Evolutionary conservation across 495 filamentous ascomycete species (phyloP), one percentile per base, ranked within the genome.

Genomic region (Extremus antarcticus): DNA sequence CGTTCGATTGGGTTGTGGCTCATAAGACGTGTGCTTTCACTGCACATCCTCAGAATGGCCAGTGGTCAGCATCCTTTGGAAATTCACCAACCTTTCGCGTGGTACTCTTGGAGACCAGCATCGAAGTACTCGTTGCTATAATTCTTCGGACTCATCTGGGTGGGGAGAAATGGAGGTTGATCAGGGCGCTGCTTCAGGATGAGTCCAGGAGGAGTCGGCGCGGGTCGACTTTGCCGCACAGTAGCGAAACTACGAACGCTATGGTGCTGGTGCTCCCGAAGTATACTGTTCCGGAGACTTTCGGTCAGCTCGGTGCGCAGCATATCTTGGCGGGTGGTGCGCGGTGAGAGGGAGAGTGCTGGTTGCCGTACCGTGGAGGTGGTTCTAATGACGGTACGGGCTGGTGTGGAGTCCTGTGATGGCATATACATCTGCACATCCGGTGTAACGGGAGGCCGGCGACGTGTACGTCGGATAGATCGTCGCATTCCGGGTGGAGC

Each of bases 301-400:
- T 87, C 84, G 2, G 87, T 88, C 59, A 98, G 74, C 70, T 98
- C 92, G 23, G 88, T 90, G 29, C 88, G 83, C 52, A 98, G 79
- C 92, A 98, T 98, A 70, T 98, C 94, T 41, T 90, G 79, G 47
- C 94, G 82, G 0, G 94, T 98, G 0, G 94, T 95, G 55, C 88
- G 80, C 0, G 92, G 92, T 7, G 92, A 96, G 38, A 88, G 71
- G 3, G 83, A 80, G 20, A 76, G 76, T 53, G 80, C 80, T 56
- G 84, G 82, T 19, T 83, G 79, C 47, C 77, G 76, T 55, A 65
- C 71, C 50, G 80, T 85, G 40, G 85, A 83, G 15, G 81, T 85
- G 32, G 83, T 84, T 74, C 85, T 79, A 64, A 85, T 81, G 64
- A 97, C 96, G 19, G 91, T 90, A 68, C 91, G 89, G 4, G 90